Base-by-base conservation (phyloP, 2,329 filamentous ascomycete genomes). In the Penicillium frequentans region DNA sequence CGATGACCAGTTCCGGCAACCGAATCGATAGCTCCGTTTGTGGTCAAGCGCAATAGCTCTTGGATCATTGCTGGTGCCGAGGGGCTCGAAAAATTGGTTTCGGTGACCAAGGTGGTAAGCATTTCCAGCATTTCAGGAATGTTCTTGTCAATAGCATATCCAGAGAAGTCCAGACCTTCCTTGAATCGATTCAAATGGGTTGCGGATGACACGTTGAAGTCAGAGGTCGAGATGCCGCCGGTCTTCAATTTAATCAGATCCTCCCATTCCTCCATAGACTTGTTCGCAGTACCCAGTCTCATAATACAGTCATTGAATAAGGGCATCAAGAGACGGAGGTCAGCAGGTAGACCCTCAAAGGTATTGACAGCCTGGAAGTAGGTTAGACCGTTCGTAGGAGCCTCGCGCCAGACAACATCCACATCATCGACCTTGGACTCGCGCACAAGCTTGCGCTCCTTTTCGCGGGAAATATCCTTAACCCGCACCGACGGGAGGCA, bases 231-330 rank as follows among this genome's bases (percentile, higher is more conserved):
- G 37, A 99, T 85, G 10, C 95, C 95, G 21, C 95, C 95, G 1
- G 95, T 98, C 78, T 96, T 96, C 29, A 98, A 83, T 74, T 98
- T 98, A 73, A 99, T 97, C 54, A 93, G 77, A 69, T 98, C 95
- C 74, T 99, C 95, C 51, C 98, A 84, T 73, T 97, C 88, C 73
- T 97, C 95, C 89, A 96, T 97, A 0, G 87, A 87, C 82, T 90
- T 90, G 58, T 87, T 85, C 66, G 89, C 90, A 2, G 93, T 99
- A 14, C 95, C 95, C 9, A 99, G 83, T 21, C 95, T 89, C 90
- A 97, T 95, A 59, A 99, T 87, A 37, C 90, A 88, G 70, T 96
- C 93, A 14, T 90, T 92, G 71, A 98, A 98, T 0, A 99, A 79
- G 0, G 95, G 95, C 48, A 98, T 84, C 56, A 98, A 81, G 65